Percentiles rank a stretch among this genome's conserved stretches.
Evolutionary conservation across 257 asterid genomes (phyloP).

Genomic region (Marsdenia floribunda): DNA sequence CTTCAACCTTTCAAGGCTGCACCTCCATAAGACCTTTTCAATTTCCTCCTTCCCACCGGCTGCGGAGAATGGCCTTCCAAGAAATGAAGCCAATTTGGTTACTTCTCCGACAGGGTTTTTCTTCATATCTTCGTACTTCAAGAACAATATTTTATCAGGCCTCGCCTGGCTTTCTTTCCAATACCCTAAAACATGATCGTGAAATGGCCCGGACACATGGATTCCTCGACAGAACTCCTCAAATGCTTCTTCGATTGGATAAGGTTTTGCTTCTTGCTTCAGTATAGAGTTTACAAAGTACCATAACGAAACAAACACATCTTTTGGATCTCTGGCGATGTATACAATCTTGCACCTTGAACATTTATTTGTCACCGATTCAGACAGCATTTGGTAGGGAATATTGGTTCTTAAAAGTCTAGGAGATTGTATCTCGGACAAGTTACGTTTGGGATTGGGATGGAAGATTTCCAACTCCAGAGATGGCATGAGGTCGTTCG

Average conservation of each 20-base stretch:
- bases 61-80: constrained; percentile 27
- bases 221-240: constrained; percentile 29
- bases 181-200: constrained; percentile 25
- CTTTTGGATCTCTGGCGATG: constrained; percentile 38
- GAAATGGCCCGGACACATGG: constrained; percentile 25
- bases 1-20: constrained; percentile 33
- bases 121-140: constrained; percentile 34
- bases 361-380: constrained; percentile 15
- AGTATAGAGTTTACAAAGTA: constrained; percentile 30
- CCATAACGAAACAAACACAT: constrained; percentile 36
- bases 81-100: constrained; percentile 28
- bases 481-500: not conserved
- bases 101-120: constrained; percentile 24
- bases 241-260: constrained; percentile 18
- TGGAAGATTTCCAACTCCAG: not conserved
- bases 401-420: constrained; percentile 31
- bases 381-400: constrained; percentile 28
- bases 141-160: constrained; percentile 29
- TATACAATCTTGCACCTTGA: constrained; percentile 31
- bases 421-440: not conserved
- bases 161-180: too few species aligned
- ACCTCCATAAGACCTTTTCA: constrained; percentile 28
- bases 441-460: not conserved
- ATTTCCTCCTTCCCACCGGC: constrained; percentile 19
- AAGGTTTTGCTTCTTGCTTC: not conserved